These are phyloP conservation scores for Fusarium clavum DNA, from an alignment of 2,329 filamentous ascomycete genomes.

Conservation along the genomic window DNA sequence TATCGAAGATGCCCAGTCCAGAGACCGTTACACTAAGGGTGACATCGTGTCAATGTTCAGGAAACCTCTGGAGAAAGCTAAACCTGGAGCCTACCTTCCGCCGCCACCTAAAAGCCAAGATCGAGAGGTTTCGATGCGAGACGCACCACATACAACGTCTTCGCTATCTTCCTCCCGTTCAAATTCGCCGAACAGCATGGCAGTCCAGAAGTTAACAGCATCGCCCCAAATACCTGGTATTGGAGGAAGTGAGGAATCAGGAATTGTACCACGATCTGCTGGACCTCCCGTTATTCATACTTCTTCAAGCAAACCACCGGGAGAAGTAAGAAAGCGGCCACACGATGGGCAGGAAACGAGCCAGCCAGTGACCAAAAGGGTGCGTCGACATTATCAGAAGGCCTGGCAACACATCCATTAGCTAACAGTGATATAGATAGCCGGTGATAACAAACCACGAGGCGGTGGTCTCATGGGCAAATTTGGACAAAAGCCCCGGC, in stretches of 20 bases:
- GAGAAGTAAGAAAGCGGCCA: slow-evolving; percentile 57
- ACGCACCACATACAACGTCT: slow-evolving; percentile 25
- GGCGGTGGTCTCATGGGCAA: slow-evolving; percentile 52
- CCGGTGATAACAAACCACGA: slow-evolving; percentile 48
- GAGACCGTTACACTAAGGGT: slow-evolving; percentile 81
- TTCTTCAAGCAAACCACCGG: slow-evolving; percentile 38
- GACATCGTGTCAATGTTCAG: slow-evolving; percentile 64
- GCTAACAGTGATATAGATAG: slow-evolving; percentile 48
- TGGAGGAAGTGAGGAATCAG: slow-evolving; percentile 25
- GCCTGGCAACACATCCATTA: neutral
- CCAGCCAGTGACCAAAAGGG: slow-evolving; percentile 55
- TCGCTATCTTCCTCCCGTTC: slow-evolving; percentile 27
- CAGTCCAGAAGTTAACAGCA: slow-evolving; percentile 7
- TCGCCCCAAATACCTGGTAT: slow-evolving; percentile 35
- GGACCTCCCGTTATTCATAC: slow-evolving; percentile 57
- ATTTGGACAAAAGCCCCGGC: slow-evolving; percentile 49
- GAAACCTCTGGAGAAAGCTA: slow-evolving; percentile 55
- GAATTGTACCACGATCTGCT: slow-evolving; percentile 42
- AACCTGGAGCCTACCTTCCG: slow-evolving; percentile 40
- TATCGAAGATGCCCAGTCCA: slow-evolving; percentile 80
- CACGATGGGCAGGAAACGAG: slow-evolving; percentile 53
- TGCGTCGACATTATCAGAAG: slow-evolving; percentile 47
- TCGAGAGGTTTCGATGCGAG: slow-evolving; percentile 37
- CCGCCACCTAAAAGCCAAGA: slow-evolving; percentile 18
- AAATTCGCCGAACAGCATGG: slow-evolving; percentile 16